Conservation (phyloP, 352 stramenopile genomes). For the Phytophthora fragariae region DNA sequence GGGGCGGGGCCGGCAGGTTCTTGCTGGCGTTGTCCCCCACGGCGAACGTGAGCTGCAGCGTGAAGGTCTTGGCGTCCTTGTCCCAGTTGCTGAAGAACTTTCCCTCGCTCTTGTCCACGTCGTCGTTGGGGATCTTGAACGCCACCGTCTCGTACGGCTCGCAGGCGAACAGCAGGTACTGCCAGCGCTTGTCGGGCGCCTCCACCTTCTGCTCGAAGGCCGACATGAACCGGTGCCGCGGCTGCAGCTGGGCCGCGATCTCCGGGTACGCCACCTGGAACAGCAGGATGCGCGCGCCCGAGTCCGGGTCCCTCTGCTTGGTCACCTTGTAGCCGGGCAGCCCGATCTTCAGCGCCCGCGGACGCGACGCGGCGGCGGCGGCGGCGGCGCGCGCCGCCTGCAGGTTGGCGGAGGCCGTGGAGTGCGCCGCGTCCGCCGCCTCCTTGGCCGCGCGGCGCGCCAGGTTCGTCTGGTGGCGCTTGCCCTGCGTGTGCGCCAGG, state of each 20-base stretch:
- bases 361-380: conserved; percentile 39
- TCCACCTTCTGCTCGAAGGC: conserved; percentile 99
- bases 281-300: conserved; percentile 84
- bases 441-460: conserved; percentile 91
- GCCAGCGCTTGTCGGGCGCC: conserved; percentile 93
- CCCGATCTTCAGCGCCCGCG: conserved; percentile 94
- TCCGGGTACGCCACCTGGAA: conserved; percentile 98
- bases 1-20: conserved; percentile 58
- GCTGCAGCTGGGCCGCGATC: conserved; percentile 93
- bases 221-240: conserved; percentile 99
- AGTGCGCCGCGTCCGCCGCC: conserved; percentile 61
- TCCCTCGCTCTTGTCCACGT: conserved; percentile 95
- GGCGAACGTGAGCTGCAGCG: conserved; percentile 85
- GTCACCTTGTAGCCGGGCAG: conserved; percentile 98
- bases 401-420: conserved; percentile 48
- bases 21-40: conserved; percentile 39
- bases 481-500: conserved; percentile 99
- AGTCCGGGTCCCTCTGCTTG: conserved; percentile 92
- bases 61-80: conserved; percentile 96
- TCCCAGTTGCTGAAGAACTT: conserved; percentile 99
- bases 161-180: conserved; percentile 98
- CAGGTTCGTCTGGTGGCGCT: conserved; percentile 98
- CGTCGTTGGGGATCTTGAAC: conserved; percentile 99
- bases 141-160: conserved; percentile 99
- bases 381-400: conserved; percentile 56